phyloP scores from a whole-genome alignment of 805 yeast genomes.

The Ogataea allantospora region DNA sequence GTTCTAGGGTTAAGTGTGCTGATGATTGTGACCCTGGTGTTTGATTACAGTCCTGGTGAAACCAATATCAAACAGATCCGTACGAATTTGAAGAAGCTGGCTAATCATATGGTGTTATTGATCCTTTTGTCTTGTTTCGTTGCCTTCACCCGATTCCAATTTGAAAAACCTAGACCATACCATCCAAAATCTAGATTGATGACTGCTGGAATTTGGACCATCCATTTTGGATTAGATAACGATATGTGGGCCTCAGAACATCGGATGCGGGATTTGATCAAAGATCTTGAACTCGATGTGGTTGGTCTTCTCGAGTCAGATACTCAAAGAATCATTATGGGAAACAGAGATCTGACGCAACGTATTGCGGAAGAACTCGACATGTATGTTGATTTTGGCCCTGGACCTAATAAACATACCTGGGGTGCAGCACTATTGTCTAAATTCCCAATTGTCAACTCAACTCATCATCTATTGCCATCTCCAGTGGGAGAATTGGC shows the following conservation, averaged over 20 bases:
- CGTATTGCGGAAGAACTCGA: slow-evolving; percentile 87
- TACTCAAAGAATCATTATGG: slow-evolving; percentile 91
- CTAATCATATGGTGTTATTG: slow-evolving; percentile 34
- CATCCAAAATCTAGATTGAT: slow-evolving; percentile 69
- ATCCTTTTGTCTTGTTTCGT: slow-evolving; percentile 48
- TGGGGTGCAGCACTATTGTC: slow-evolving; percentile 96
- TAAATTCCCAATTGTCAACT: slow-evolving; percentile 87
- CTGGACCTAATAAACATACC: slow-evolving; percentile 96
- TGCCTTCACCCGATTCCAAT: slow-evolving; percentile 55
- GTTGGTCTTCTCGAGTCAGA: slow-evolving; percentile 90
- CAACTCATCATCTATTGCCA: slow-evolving; percentile 89
- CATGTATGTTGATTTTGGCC: slow-evolving; percentile 95
- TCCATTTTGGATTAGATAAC: slow-evolving; percentile 95
- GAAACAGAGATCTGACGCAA: slow-evolving; percentile 92
- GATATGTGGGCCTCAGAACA: slow-evolving; percentile 97
- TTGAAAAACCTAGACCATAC: slow-evolving; percentile 61
- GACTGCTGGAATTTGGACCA: slow-evolving; percentile 98
- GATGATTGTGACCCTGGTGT: slow-evolving; percentile 50
- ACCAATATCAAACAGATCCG: slow-evolving; percentile 9
- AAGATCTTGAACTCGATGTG: slow-evolving; percentile 86
- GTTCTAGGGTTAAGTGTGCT: slow-evolving; percentile 58
- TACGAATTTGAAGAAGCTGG: slow-evolving; percentile 18
- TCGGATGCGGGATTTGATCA: slow-evolving; percentile 79
- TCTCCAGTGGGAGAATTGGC: slow-evolving; percentile 98
- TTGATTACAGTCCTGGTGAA: slow-evolving; percentile 15